A percentile compares a stretch with the other conserved stretches of the same genome.
Evolutionary conservation across 768 basidiomycete species (phyloP).

Genomic region (Boletus insuetus): DNA sequence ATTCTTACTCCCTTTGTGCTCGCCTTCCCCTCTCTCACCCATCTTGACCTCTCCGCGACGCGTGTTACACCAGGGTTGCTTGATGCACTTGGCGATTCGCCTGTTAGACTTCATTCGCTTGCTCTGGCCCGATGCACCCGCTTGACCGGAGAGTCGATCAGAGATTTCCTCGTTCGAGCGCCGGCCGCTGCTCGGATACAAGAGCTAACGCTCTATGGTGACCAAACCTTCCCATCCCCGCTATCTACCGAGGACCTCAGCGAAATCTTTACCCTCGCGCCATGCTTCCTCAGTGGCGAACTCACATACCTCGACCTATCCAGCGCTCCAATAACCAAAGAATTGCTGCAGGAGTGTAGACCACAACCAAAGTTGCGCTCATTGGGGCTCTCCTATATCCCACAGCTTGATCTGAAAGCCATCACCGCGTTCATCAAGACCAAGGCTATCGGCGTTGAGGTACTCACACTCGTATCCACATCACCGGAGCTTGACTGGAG

Average conservation of each 20-base stretch:
- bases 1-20: conserved; percentile 71
- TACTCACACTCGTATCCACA: conserved; percentile 77
- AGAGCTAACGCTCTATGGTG: conserved; percentile 89
- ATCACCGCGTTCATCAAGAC: conserved; percentile 66
- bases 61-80: conserved; percentile 77
- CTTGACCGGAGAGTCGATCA: conserved; percentile 76
- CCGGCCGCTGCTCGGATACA: conserved; percentile 57
- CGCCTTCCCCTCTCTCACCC: conserved; percentile 82
- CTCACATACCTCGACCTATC: conserved; percentile 91
- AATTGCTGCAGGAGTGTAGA: conserved; percentile 50
- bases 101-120: conserved; percentile 71
- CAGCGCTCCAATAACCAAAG: conserved; percentile 66
- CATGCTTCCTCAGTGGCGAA: conserved; percentile 72
- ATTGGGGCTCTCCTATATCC: conserved; percentile 86
- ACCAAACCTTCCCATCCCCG: conserved; percentile 76
- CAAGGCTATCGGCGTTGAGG: conserved; percentile 76
- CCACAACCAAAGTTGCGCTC: conserved; percentile 78
- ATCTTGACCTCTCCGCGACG: conserved; percentile 91
- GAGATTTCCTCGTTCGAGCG: conserved; percentile 66
- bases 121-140: conserved; percentile 85
- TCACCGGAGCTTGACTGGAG: conserved; percentile 72
- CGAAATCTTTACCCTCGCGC: conserved; percentile 67
- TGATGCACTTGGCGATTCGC: conserved; percentile 59
- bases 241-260: conserved; percentile 63
- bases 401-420: conserved; percentile 58